phyloP scores from a whole-genome alignment of 2,329 filamentous ascomycete species.

The Aphanoascus verrucosus region DNA sequence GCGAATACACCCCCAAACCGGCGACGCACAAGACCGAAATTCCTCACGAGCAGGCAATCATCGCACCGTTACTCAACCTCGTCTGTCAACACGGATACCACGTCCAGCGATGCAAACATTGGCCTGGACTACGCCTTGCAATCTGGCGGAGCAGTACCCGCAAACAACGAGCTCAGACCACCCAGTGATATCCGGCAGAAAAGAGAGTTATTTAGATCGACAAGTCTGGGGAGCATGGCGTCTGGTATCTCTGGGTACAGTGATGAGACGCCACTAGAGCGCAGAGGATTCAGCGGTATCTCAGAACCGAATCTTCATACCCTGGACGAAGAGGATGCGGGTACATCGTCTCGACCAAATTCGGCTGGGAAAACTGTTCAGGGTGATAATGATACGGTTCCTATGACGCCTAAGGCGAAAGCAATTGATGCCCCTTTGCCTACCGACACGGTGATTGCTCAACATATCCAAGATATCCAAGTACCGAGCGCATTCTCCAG shows the following conservation, averaged over 20 bases:
- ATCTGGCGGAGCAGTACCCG: constrained; percentile 63
- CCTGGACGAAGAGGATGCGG: constrained; percentile 49
- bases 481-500: constrained; percentile 80
- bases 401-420: constrained; percentile 61
- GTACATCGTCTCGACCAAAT: constrained; percentile 25
- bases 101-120: constrained; percentile 60
- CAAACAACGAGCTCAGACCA: constrained; percentile 19
- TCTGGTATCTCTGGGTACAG: constrained; percentile 56
- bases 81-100: constrained; percentile 49
- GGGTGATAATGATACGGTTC: constrained; percentile 33
- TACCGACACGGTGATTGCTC: constrained; percentile 78
- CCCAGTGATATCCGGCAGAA: constrained; percentile 31
- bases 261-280: constrained; percentile 38
- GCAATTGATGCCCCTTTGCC: constrained; percentile 49
- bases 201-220: constrained; percentile 55
- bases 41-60: constrained; percentile 45
- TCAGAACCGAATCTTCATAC: constrained; percentile 44
- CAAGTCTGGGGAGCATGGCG: constrained; percentile 81
- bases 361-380: constrained; percentile 31
- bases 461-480: constrained; percentile 79
- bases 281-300: constrained; percentile 31
- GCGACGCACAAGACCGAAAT: constrained; percentile 43
- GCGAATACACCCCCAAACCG: constrained; percentile 19
- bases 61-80: constrained; percentile 50
- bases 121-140: constrained; percentile 73